Conservation (phyloP, 495 filamentous ascomycete species). For the Mycothermus thermophilus region DNA sequence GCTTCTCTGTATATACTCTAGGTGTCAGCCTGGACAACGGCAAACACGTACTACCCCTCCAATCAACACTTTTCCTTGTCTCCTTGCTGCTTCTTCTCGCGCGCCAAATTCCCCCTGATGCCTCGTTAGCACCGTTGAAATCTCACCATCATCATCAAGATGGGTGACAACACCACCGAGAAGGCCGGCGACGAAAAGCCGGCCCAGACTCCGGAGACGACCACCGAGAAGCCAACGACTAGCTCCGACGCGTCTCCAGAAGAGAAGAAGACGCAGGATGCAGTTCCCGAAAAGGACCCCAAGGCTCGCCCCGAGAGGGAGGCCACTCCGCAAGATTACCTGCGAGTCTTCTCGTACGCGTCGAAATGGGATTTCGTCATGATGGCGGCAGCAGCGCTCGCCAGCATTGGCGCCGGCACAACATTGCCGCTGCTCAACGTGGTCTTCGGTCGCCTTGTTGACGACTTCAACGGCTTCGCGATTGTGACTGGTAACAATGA, state of each 20-base stretch:
- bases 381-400: constrained; percentile 20
- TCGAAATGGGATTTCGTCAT: constrained; percentile 27
- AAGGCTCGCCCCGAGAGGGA: constrained; percentile 28
- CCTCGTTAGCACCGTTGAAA: too few species aligned
- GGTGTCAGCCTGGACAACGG: too few species aligned
- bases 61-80: too few species aligned
- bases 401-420: constrained; percentile 20
- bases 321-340: constrained; percentile 27
- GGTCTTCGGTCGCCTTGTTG: constrained; percentile 22
- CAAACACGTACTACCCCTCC: too few species aligned
- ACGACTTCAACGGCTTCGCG: constrained; percentile 15
- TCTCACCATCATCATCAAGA: neutral
- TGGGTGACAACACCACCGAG: constrained; percentile 3
- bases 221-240: too few species aligned
- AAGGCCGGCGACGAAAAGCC: neutral
- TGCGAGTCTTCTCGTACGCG: constrained; percentile 33
- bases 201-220: too few species aligned
- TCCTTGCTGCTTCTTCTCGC: too few species aligned
- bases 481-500: too few species aligned
- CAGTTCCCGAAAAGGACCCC: neutral
- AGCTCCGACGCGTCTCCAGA: too few species aligned
- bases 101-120: too few species aligned
- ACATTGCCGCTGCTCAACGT: constrained; percentile 28
- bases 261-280: neutral
- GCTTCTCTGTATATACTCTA: too few species aligned